These are phyloP conservation scores for Petunia axillaris DNA, from an alignment of 257 asterid genomes.

Conservation along the genomic window DNA sequence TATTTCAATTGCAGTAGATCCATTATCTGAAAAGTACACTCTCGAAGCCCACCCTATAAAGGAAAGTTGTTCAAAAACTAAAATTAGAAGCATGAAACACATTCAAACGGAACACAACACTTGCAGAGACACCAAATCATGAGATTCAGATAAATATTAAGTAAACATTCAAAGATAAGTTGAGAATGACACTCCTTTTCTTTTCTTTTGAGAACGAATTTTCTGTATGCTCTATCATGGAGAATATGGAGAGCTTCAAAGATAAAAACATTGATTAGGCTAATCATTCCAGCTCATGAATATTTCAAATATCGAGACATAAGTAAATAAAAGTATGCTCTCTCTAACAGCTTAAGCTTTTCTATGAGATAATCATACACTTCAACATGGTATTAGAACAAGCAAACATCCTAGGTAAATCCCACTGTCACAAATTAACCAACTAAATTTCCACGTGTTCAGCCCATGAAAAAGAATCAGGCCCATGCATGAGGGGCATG, in stretches of 20 bases:
- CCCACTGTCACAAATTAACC: too few relatives aligned
- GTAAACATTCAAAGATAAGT: neutral
- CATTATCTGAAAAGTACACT: constrained; percentile 90
- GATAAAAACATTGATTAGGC: neutral
- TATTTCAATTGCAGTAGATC: constrained; percentile 97
- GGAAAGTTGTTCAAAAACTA: constrained; percentile 2
- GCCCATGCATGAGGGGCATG: too few relatives aligned
- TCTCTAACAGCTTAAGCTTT: too few relatives aligned
- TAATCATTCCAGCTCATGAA: neutral
- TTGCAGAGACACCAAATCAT: neutral
- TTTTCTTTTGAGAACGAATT: neutral
- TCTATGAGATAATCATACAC: too few relatives aligned
- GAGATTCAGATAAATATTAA: neutral
- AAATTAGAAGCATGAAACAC: constrained; percentile 4
- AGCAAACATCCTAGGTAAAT: too few relatives aligned
- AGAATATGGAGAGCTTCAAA: neutral
- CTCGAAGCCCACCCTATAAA: constrained; percentile 94
- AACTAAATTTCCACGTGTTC: too few relatives aligned
- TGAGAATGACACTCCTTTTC: too few relatives aligned
- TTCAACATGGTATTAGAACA: too few relatives aligned
- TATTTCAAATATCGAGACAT: too few relatives aligned
- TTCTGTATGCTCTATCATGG: neutral
- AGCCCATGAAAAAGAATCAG: too few relatives aligned
- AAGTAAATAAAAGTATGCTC: too few relatives aligned
- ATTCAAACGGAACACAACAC: neutral